Evolutionary conservation across 441 rosid genomes (phyloP).

Genomic region (Geranium incanum): DNA sequence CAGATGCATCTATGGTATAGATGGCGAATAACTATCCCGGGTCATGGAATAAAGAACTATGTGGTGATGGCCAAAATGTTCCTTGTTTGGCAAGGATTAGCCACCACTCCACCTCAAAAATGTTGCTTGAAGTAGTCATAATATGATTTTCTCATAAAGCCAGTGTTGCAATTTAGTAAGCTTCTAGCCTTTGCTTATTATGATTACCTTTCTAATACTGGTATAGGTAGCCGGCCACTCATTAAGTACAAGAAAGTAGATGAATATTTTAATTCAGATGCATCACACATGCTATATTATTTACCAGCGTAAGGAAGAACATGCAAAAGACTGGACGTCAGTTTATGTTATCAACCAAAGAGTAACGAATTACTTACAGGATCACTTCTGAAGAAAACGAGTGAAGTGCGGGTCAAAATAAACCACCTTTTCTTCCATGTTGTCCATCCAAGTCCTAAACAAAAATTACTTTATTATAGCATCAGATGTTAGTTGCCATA

Average conservation of each 20-base stretch:
- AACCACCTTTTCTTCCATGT: conserved; percentile 99
- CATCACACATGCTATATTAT: neutral
- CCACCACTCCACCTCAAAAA: neutral
- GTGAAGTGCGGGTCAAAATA: conserved; percentile 79
- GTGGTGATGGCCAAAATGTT: neutral
- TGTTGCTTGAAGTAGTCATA: too few relatives aligned
- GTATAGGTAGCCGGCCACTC: neutral
- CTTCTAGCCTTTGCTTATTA: neutral
- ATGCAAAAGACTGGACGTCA: too few relatives aligned
- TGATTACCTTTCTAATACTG: neutral
- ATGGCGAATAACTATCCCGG: too few relatives aligned
- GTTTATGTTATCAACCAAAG: too few relatives aligned
- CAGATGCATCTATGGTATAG: too few relatives aligned
- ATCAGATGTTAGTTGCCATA: neutral
- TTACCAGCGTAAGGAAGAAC: neutral
- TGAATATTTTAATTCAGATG: neutral
- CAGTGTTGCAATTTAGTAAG: neutral
- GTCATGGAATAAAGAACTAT: neutral
- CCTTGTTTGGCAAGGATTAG: neutral
- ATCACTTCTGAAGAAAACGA: conserved; percentile 97
- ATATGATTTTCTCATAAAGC: too few relatives aligned
- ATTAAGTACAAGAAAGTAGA: conserved; percentile 1
- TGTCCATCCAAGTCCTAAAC: conserved; percentile 94
- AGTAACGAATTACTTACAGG: conserved; percentile 54
- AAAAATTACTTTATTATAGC: neutral